Conservation (phyloP, 345 rosid species). For the Crucihimalaya himalaica region DNA sequence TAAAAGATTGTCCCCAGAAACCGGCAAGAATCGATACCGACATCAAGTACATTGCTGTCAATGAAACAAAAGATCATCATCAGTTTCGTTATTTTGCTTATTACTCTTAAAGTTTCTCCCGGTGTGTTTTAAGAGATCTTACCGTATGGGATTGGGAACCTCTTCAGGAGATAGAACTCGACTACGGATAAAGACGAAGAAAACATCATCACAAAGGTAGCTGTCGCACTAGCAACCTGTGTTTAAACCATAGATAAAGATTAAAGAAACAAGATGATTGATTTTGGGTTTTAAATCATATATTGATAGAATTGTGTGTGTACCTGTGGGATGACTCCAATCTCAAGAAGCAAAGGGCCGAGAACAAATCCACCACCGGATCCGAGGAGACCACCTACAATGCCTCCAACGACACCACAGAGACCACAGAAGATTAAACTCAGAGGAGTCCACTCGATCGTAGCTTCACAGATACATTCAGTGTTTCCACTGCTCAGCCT, state of each 20-base stretch:
- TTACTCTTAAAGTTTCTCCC: background rate
- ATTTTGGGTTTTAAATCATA: background rate
- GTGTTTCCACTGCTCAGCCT: conserved; percentile 63
- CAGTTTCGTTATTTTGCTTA: background rate
- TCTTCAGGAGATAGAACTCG: conserved; percentile 87
- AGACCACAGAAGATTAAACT: conserved; percentile 80
- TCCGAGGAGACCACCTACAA: conserved; percentile 93
- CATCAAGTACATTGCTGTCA: conserved; percentile 71
- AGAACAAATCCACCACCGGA: conserved; percentile 97
- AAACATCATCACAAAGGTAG: conserved; percentile 97
- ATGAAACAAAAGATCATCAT: conserved; percentile 7
- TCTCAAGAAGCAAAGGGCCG: conserved; percentile 93
- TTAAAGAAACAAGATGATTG: background rate
- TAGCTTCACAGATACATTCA: conserved; percentile 80
- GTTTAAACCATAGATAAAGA: background rate
- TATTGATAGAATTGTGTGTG: background rate
- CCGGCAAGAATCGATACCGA: conserved; percentile 70
- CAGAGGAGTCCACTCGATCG: conserved; percentile 79
- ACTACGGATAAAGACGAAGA: conserved; percentile 95
- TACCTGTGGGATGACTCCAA: conserved; percentile 96
- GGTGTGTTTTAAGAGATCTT: conserved; percentile 28
- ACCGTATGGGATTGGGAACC: conserved; percentile 96
- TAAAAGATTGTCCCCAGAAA: conserved; percentile 84
- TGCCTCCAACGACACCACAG: conserved; percentile 81
- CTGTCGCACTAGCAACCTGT: conserved; percentile 97